These are phyloP conservation scores for Apiotrichum siamense DNA, from an alignment of 1,284 basidiomycete genomes.

Conservation along the genomic window DNA sequence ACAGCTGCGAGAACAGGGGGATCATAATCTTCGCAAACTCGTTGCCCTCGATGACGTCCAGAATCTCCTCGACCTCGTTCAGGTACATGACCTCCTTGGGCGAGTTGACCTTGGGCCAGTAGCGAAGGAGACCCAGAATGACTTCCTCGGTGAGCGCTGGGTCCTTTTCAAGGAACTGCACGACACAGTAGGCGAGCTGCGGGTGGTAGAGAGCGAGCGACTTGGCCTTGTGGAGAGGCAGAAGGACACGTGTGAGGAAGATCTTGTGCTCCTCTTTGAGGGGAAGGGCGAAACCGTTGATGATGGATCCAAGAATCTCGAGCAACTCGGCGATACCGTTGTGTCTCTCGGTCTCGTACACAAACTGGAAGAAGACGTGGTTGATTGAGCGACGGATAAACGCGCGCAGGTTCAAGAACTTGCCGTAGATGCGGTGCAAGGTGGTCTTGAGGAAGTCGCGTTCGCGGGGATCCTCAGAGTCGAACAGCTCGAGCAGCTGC, in stretches of 20 bases:
- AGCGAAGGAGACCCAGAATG: constrained; percentile 86
- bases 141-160: constrained; percentile 89
- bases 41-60: constrained; percentile 94
- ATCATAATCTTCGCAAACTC: constrained; percentile 97
- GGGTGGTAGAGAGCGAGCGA: constrained; percentile 95
- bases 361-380: constrained; percentile 98
- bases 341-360: constrained; percentile 97
- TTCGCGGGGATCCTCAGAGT: constrained; percentile 97
- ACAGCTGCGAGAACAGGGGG: constrained; percentile 88
- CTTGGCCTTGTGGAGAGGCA: constrained; percentile 97
- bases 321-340: constrained; percentile 98
- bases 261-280: constrained; percentile 99
- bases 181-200: constrained; percentile 96
- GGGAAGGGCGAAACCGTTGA: constrained; percentile 97
- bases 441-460: constrained; percentile 99
- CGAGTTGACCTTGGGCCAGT: constrained; percentile 99
- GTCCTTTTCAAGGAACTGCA: constrained; percentile 98
- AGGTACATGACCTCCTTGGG: constrained; percentile 99
- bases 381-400: constrained; percentile 99
- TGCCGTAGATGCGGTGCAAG: constrained; percentile 97
- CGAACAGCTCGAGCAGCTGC: constrained; percentile 94
- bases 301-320: constrained; percentile 98
- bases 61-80: constrained; percentile 97
- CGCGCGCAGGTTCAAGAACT: constrained; percentile 96
- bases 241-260: constrained; percentile 91